phyloP scores from a whole-genome alignment of 495 filamentous ascomycete species.

The Talaromyces liani region DNA sequence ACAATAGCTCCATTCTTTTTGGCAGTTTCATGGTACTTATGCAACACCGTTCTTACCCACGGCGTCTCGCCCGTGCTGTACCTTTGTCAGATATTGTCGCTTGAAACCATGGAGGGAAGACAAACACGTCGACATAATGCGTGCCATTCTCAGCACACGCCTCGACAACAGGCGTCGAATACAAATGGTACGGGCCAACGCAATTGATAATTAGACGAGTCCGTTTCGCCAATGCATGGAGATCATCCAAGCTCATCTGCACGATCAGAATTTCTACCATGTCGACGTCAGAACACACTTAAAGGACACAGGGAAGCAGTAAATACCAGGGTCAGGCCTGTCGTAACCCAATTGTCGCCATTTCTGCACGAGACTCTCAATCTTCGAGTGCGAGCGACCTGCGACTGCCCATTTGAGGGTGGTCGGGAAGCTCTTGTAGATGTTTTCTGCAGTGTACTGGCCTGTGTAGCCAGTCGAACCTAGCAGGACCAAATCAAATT shows the following conservation, averaged over 20 bases:
- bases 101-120: constrained; percentile 3
- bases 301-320: background rate
- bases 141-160: constrained; percentile 86
- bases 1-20: constrained; percentile 68
- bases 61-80: constrained; percentile 72
- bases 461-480: constrained; percentile 89
- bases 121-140: constrained; percentile 76
- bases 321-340: constrained; percentile 55
- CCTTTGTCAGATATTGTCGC: constrained; percentile 7
- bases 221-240: constrained; percentile 63
- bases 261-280: constrained; percentile 53
- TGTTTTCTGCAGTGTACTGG: constrained; percentile 66
- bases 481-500: constrained; percentile 78
- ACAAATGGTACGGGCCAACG: constrained; percentile 73
- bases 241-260: constrained; percentile 53
- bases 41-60: constrained; percentile 72
- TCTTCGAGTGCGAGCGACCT: constrained; percentile 68
- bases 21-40: constrained; percentile 70
- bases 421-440: constrained; percentile 65
- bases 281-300: constrained; percentile 13
- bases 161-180: constrained; percentile 74
- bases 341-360: constrained; percentile 61
- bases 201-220: constrained; percentile 75
- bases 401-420: constrained; percentile 85
- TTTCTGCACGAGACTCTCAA: constrained; percentile 58